phyloP scores from a whole-genome alignment of 2,329 filamentous ascomycete species.

The Drechslerella stenobrocha region DNA sequence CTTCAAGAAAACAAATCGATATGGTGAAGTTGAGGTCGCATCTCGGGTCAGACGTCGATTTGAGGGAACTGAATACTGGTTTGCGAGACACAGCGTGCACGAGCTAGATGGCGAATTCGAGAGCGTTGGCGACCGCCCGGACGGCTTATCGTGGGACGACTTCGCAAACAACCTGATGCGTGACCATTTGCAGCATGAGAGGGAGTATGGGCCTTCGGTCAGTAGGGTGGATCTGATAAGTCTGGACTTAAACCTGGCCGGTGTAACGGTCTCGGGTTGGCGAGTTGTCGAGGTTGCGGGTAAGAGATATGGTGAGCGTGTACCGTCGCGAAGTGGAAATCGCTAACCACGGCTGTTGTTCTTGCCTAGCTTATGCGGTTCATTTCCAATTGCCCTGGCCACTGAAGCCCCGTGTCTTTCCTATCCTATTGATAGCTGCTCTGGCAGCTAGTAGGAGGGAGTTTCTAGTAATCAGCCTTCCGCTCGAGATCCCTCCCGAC shows the following conservation, averaged over 20 bases:
- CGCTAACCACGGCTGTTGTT: not conserved
- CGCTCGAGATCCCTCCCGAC: conserved; percentile 17
- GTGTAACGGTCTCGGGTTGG: conserved; percentile 21
- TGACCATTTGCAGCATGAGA: conserved; percentile 28
- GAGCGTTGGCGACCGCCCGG: too few relatives aligned
- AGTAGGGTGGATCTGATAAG: conserved; percentile 29
- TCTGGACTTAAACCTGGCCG: conserved; percentile 13
- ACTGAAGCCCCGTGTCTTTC: conserved; percentile 33
- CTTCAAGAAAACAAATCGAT: conserved; percentile 28
- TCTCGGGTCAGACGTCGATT: conserved; percentile 17
- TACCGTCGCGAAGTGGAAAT: not conserved
- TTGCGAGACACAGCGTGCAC: conserved; percentile 34
- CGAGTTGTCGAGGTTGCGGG: conserved; percentile 14
- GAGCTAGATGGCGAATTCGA: conserved; percentile 4
- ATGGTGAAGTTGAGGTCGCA: conserved; percentile 21
- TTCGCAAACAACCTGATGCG: conserved; percentile 23
- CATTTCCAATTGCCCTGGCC: conserved; percentile 43
- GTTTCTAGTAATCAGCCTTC: conserved; percentile 39
- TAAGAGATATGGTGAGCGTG: not conserved
- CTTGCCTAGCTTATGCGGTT: conserved; percentile 24
- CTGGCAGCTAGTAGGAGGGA: conserved; percentile 15
- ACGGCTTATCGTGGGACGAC: conserved; percentile 16
- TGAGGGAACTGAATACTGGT: conserved; percentile 40
- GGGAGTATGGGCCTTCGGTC: conserved; percentile 31
- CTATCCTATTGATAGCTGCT: conserved; percentile 21